Conservation (phyloP, 371 early-diverging fungal genomes). For the Mucor racemosus region DNA sequence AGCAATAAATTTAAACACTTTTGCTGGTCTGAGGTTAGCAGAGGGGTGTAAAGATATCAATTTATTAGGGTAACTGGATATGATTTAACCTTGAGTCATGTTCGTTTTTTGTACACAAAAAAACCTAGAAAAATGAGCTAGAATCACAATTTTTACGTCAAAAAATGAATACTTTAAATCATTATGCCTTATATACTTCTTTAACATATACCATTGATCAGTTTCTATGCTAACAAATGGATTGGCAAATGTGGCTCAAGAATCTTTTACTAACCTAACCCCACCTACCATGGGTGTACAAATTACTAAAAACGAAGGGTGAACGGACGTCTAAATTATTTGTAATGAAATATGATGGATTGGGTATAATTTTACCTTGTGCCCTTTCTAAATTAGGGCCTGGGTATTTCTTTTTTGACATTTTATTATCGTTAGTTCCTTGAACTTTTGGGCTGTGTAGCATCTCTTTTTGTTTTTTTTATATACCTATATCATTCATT, state of each 20-base stretch:
- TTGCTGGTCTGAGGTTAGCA: conserved; percentile 38
- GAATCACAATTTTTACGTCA: not conserved
- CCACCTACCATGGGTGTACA: not conserved
- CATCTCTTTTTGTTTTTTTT: too few species aligned
- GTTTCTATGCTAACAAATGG: conserved; percentile 22
- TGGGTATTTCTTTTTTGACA: conserved; percentile 14
- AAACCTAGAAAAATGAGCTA: too few species aligned
- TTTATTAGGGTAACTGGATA: not conserved
- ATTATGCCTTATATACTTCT: conserved; percentile 7
- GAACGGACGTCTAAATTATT: conserved; percentile 16
- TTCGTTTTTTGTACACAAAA: too few species aligned
- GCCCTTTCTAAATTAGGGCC: conserved; percentile 23
- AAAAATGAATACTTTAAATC: not conserved
- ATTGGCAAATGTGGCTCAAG: not conserved
- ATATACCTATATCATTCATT: too few species aligned
- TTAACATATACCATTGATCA: conserved; percentile 8
- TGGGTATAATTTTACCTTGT: conserved; percentile 27
- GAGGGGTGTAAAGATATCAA: not conserved
- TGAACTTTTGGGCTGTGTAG: too few species aligned
- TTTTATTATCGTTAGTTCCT: not conserved
- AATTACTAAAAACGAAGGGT: not conserved
- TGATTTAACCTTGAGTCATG: too few species aligned
- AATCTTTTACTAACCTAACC: conserved; percentile 6
- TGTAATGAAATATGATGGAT: conserved; percentile 16
- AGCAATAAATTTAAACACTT: not conserved